A percentile compares a stretch with the other conserved stretches of the same genome.
Conservation (phyloP, 768 basidiomycete species). For the Lentinula lateritia region DNA sequence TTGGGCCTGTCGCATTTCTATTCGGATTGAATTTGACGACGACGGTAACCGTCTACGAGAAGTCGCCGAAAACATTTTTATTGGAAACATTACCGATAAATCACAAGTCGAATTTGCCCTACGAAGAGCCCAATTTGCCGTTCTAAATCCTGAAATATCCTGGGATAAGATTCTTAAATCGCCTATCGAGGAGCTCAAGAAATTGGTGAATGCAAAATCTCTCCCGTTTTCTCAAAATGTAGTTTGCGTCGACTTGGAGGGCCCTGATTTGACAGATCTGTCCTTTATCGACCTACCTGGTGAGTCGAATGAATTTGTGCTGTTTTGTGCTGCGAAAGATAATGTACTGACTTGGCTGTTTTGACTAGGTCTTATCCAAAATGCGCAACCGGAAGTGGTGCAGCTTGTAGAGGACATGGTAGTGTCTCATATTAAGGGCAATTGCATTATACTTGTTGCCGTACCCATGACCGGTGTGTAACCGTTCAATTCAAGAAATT, state of each 20-base stretch:
- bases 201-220: not conserved
- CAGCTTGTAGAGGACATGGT: conserved; percentile 46
- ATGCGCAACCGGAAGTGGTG: conserved; percentile 35
- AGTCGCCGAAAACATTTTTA: conserved; percentile 5
- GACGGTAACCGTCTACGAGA: conserved; percentile 20
- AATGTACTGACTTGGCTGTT: not conserved
- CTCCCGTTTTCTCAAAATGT: conserved; percentile 33
- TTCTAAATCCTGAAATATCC: conserved; percentile 30
- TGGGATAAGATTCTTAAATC: conserved; percentile 6
- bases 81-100: conserved; percentile 26
- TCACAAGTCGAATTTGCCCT: conserved; percentile 34
- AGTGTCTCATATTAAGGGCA: conserved; percentile 41
- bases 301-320: conserved; percentile 6
- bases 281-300: conserved; percentile 37
- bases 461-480: conserved; percentile 46
- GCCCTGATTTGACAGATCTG: conserved; percentile 31
- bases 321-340: not conserved
- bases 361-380: conserved; percentile 41
- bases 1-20: conserved; percentile 34
- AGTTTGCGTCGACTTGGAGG: conserved; percentile 34
- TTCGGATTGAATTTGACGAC: conserved; percentile 29
- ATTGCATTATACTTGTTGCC: conserved; percentile 48
- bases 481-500: not conserved
- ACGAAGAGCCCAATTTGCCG: conserved; percentile 42
- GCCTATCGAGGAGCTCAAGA: not conserved